Base-by-base conservation (phyloP, 257 asterid species). In the Nicotiana paniculata region DNA sequence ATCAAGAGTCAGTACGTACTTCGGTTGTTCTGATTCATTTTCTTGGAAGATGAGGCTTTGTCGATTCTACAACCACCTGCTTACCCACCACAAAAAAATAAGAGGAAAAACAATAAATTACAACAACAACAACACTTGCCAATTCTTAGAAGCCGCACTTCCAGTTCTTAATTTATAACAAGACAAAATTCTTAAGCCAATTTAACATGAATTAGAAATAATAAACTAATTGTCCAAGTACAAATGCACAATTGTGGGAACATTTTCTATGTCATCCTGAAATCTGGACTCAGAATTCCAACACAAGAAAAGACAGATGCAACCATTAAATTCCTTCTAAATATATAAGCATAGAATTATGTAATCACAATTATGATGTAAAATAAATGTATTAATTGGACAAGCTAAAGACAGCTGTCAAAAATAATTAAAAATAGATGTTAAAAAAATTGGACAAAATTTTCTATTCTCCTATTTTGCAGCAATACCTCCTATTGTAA, bases 61-160 rank as follows among this genome's bases (percentile, higher is more conserved):
- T 84, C 66, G 99, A 93, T 88, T 96, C 99, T 86, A 96, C 98
- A 67, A 96, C 99, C 83, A 96, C 99, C 98, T 96, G 91, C 48
- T 43, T 81, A 54, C 32, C 37, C 69, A 64, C 21, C 70, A 1
- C 35, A 32, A 1, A 13, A 43, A 54, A 66, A n/a, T 12, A 53
- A 43, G 32, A 57, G 43, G 21, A 26, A 82, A 26, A 8, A 12
- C 6, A 7, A 15, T 28, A 59, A 16, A 35, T 9, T 8, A 66
- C 1, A 35, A 70, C 64, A 76, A 48, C 26, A 81, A 24, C 24
- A 80, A 64, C 64, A 30, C 33, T 24, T 62, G 32, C 21, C 64
- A 17, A 64, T 80, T 15, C 74, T 61, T 55, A 57, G 74, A 37
- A 79, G 58, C 82, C 7, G 24, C 70, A 78, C 59, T 30, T 62